Percentiles rank a stretch among this genome's conserved stretches.
Evolutionary conservation across 805 yeast genomes (phyloP).

Genomic region (baker's yeast (Saccharomyces cerevisiae)): DNA sequence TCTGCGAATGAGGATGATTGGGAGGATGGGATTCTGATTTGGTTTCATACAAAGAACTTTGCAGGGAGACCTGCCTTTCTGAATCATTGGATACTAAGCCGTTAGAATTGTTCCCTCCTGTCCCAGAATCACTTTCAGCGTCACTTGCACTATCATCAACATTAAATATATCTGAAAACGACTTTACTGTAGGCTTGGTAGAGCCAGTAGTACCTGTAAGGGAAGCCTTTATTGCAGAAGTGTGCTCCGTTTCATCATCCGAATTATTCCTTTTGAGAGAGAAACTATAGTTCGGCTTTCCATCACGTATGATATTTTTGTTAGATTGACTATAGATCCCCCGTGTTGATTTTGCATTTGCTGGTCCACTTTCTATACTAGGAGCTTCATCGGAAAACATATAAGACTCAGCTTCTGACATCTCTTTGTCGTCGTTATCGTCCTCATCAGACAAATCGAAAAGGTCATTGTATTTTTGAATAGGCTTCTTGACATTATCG

Average conservation of each 20-base stretch:
- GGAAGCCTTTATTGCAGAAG: neutral
- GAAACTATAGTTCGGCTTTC: neutral
- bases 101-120: neutral
- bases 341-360: neutral
- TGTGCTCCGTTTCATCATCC: neutral
- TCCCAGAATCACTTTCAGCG: conserved; percentile 2
- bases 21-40: neutral
- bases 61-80: neutral
- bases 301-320: neutral
- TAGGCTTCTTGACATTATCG: conserved; percentile 2
- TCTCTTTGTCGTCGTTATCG: conserved; percentile 2
- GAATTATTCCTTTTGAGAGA: neutral
- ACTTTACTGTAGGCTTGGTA: conserved; percentile 1
- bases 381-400: neutral
- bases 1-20: neutral
- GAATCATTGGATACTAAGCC: neutral
- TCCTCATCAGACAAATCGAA: conserved; percentile 22
- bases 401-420: conserved; percentile 1
- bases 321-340: neutral
- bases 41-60: neutral
- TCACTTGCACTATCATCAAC: conserved; percentile 6
- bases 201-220: neutral
- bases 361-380: neutral
- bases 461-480: conserved; percentile 15
- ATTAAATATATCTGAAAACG: conserved; percentile 15